phyloP scores from a whole-genome alignment of 2,329 filamentous ascomycete genomes.

The Aspergillus flavus region DNA sequence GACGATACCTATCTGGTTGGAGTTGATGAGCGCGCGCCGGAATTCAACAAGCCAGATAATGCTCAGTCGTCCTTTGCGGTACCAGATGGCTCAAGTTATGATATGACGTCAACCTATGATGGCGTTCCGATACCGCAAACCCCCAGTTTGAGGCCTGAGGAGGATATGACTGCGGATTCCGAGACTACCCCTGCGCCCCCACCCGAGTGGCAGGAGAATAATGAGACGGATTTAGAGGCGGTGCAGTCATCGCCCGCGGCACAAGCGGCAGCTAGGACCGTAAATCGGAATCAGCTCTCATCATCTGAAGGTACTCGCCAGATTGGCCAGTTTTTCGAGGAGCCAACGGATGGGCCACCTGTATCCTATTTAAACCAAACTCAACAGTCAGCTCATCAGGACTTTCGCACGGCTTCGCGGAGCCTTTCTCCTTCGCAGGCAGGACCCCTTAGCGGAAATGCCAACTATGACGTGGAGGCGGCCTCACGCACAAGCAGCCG shows the following conservation, averaged over 20 bases:
- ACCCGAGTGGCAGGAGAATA: slow-evolving; percentile 27
- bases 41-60: slow-evolving; percentile 21
- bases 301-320: slow-evolving; percentile 25
- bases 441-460: slow-evolving; percentile 31
- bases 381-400: slow-evolving; percentile 30
- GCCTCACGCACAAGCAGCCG: slow-evolving; percentile 28
- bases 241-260: slow-evolving; percentile 49
- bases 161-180: slow-evolving; percentile 20
- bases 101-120: slow-evolving; percentile 21
- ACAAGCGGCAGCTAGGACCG: slow-evolving; percentile 45
- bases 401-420: slow-evolving; percentile 28
- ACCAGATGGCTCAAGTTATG: slow-evolving; percentile 26
- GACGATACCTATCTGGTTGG: slow-evolving; percentile 51
- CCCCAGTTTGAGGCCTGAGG: slow-evolving; percentile 18
- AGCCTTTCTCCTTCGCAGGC: slow-evolving; percentile 32
- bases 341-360: slow-evolving; percentile 24
- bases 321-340: slow-evolving; percentile 24
- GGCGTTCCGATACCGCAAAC: slow-evolving; percentile 24
- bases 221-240: slow-evolving; percentile 45
- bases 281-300: slow-evolving; percentile 41
- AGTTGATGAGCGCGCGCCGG: slow-evolving; percentile 28
- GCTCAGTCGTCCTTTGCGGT: slow-evolving; percentile 30
- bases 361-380: slow-evolving; percentile 26
- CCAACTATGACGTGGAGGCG: slow-evolving; percentile 26
- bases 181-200: slow-evolving; percentile 22